phyloP scores from a whole-genome alignment of 202 grass and related monocot species.

The Panicum hallii region DNA sequence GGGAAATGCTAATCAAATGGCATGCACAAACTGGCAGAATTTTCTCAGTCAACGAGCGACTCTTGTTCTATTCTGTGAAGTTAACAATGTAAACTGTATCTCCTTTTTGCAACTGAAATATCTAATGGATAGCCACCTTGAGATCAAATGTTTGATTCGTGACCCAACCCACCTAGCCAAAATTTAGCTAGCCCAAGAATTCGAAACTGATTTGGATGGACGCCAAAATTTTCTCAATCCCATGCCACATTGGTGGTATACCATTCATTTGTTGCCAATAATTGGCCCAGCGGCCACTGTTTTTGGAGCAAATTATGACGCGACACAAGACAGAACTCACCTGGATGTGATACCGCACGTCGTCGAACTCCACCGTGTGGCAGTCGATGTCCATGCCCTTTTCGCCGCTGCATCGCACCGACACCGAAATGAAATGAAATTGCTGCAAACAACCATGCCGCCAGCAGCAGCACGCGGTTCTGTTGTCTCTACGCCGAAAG shows the following conservation, averaged over 20 bases:
- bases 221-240: neutral
- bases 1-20: neutral
- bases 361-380: slow-evolving; percentile 95
- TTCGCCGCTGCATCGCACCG: slow-evolving; percentile 61
- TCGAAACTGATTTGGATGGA: neutral
- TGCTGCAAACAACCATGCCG: neutral
- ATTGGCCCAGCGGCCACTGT: neutral
- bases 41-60: neutral
- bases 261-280: neutral
- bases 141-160: neutral
- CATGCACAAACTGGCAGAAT: neutral
- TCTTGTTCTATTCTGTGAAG: neutral
- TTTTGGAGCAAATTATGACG: neutral
- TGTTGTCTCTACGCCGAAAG: slow-evolving; percentile 2
- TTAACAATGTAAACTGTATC: neutral
- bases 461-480: neutral
- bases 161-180: neutral
- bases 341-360: slow-evolving; percentile 97
- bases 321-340: slow-evolving; percentile 38
- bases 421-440: slow-evolving; percentile 4
- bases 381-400: slow-evolving; percentile 96
- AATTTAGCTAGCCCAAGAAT: neutral
- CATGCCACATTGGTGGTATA: slow-evolving; percentile 6
- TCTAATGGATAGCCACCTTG: neutral
- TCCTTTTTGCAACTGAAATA: neutral